Evolutionary conservation across 73 alveolate genomes (phyloP).

Genomic region (Halteria grandinella): DNA sequence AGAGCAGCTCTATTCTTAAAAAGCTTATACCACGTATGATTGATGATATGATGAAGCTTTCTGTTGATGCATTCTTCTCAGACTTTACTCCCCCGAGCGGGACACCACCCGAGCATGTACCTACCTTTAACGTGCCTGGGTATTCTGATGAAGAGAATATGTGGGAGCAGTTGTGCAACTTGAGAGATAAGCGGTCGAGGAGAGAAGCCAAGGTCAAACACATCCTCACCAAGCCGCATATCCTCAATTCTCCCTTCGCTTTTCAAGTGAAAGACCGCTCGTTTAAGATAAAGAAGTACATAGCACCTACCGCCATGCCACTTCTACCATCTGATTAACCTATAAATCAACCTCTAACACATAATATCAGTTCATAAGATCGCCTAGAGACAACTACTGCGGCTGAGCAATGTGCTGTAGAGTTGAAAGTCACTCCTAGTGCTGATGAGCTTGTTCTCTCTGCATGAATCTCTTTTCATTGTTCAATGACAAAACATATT

Average conservation of each 20-base stretch:
- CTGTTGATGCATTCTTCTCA: constrained; percentile 54
- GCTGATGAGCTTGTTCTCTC: no score
- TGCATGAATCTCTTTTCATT: no score
- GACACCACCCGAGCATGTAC: background rate
- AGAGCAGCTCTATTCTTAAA: constrained; percentile 48
- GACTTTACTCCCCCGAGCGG: background rate
- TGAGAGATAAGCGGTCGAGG: constrained; percentile 8
- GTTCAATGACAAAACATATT: no score
- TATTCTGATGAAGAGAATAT: constrained; percentile 44
- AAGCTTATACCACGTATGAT: constrained; percentile 64
- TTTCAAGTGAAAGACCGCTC: constrained; percentile 13
- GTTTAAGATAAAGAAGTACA: constrained; percentile 11
- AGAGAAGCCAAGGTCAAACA: background rate
- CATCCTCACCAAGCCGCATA: background rate
- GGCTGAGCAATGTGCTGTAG: no score
- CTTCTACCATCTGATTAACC: no score
- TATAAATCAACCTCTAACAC: no score
- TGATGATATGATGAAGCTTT: constrained; percentile 62
- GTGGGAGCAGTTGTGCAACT: constrained; percentile 22
- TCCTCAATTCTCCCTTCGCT: background rate
- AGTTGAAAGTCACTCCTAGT: no score
- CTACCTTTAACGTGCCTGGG: constrained; percentile 36
- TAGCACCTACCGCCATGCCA: no score
- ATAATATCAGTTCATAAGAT: no score
- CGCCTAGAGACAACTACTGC: no score